A percentile compares a stretch with the other conserved stretches of the same genome.
Conservation (phyloP, 352 stramenopile species). For the Blastocystis sp. region DNA sequence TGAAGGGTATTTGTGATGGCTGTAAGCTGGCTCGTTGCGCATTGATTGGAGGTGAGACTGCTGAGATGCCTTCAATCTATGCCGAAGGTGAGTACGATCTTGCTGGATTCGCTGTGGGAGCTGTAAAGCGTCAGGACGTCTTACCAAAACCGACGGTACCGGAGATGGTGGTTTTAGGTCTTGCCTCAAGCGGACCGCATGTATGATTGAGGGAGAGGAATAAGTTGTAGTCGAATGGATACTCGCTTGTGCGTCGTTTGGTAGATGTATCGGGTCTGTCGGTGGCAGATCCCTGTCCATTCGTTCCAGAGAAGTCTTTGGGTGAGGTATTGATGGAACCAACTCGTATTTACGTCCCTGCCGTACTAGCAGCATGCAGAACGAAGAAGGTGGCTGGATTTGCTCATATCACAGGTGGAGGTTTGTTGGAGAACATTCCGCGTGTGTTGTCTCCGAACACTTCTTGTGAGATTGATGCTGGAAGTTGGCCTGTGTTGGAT, state of each 20-base stretch:
- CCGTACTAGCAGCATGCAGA: slow-evolving; percentile 70
- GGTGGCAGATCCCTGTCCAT: slow-evolving; percentile 72
- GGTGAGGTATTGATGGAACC: slow-evolving; percentile 86
- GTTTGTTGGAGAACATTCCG: slow-evolving; percentile 93
- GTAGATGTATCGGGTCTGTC: slow-evolving; percentile 79
- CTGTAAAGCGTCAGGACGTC: slow-evolving; percentile 75
- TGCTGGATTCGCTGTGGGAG: slow-evolving; percentile 91
- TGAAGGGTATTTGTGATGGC: slow-evolving; percentile 91
- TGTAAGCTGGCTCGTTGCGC: slow-evolving; percentile 87
- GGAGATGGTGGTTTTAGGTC: slow-evolving; percentile 85
- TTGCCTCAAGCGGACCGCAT: slow-evolving; percentile 79
- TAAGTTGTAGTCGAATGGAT: slow-evolving; percentile 92
- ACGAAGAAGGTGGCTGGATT: slow-evolving; percentile 77
- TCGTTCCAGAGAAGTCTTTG: slow-evolving; percentile 73
- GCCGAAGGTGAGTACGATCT: slow-evolving; percentile 92
- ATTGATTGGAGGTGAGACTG: slow-evolving; percentile 81
- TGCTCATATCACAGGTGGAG: slow-evolving; percentile 94
- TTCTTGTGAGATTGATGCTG: slow-evolving; percentile 82
- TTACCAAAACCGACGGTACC: slow-evolving; percentile 73
- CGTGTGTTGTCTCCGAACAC: slow-evolving; percentile 84
- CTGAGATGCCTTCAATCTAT: slow-evolving; percentile 99
- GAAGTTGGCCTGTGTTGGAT: slow-evolving; percentile 78
- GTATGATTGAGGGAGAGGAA: neutral
- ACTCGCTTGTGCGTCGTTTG: slow-evolving; percentile 91
- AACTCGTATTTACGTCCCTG: slow-evolving; percentile 93